These are phyloP conservation scores for Monascus ruber DNA, from an alignment of 2,329 filamentous ascomycete genomes.

Conservation along the genomic window DNA sequence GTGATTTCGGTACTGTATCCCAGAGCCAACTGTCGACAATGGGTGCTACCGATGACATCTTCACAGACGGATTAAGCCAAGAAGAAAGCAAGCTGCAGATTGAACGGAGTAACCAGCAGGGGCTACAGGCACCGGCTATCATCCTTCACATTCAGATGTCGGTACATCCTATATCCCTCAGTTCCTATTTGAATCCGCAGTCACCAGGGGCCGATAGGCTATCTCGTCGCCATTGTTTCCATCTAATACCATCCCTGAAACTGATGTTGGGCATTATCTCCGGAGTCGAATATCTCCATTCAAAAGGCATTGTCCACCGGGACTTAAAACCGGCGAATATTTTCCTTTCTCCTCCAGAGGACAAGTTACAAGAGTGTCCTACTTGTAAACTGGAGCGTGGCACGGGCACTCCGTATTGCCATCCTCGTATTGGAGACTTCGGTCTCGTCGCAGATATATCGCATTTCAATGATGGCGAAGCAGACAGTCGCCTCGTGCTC, in stretches of 20 bases:
- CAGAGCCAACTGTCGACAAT: conserved; percentile 24
- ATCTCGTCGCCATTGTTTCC: conserved; percentile 48
- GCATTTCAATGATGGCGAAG: conserved; percentile 20
- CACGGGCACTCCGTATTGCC: conserved; percentile 32
- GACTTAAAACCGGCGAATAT: conserved; percentile 60
- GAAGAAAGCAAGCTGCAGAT: conserved; percentile 23
- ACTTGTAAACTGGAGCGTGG: conserved; percentile 28
- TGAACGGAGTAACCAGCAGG: conserved; percentile 11
- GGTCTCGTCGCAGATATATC: conserved; percentile 50
- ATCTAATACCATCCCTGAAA: conserved; percentile 44
- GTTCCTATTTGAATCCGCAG: conserved; percentile 43
- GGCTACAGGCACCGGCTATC: conserved; percentile 25
- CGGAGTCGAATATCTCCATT: conserved; percentile 55
- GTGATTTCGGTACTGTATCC: conserved; percentile 24
- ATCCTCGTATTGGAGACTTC: conserved; percentile 57
- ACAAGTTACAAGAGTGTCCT: conserved; percentile 35
- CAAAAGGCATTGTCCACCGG: conserved; percentile 50
- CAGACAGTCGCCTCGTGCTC: conserved; percentile 10
- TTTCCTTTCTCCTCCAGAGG: conserved; percentile 45
- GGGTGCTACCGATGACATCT: conserved; percentile 26
- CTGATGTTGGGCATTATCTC: conserved; percentile 50
- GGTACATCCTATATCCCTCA: conserved; percentile 51
- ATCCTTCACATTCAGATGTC: conserved; percentile 59
- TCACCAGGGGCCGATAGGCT: conserved; percentile 10
- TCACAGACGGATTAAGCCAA: conserved; percentile 30